These are phyloP conservation scores for Talaromyces trachyspermus DNA, from an alignment of 495 filamentous ascomycete genomes.

Conservation along the genomic window DNA sequence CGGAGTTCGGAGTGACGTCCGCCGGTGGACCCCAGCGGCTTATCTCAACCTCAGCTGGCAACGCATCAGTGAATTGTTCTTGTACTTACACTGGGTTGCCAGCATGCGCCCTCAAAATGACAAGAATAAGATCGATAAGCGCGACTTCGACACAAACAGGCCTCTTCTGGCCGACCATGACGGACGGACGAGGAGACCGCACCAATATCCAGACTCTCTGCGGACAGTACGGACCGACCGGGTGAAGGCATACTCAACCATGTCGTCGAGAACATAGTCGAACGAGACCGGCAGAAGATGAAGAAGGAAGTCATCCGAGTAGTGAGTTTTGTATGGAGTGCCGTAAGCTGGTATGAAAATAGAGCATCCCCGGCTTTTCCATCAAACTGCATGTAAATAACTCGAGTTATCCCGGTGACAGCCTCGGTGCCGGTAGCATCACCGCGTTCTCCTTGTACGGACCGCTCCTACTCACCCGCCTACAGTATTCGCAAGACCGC, in stretches of 20 bases:
- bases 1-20: no score
- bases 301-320: slow-evolving; percentile 44
- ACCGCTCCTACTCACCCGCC: slow-evolving; percentile 71
- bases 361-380: no score
- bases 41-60: no score
- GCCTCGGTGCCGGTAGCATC: slow-evolving; percentile 75
- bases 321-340: slow-evolving; percentile 52
- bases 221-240: slow-evolving; percentile 2
- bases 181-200: slow-evolving; percentile 14
- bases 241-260: slow-evolving; percentile 42
- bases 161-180: slow-evolving; percentile 30
- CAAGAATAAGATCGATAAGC: slow-evolving; percentile 41
- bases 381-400: no score
- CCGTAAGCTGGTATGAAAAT: slow-evolving; percentile 50
- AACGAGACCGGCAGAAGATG: slow-evolving; percentile 48
- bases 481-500: slow-evolving; percentile 82
- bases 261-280: slow-evolving; percentile 54
- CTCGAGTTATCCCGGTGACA: slow-evolving; percentile 20
- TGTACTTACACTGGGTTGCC: no score
- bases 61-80: no score
- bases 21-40: no score
- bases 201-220: slow-evolving; percentile 7
- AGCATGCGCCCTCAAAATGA: neutral
- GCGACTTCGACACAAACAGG: slow-evolving; percentile 52
- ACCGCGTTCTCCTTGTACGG: slow-evolving; percentile 88